Percentiles rank a stretch among this genome's conserved stretches.
phyloP scores from a whole-genome alignment of 192 early-diverging fungal species.

The Entomortierella parvispora region DNA sequence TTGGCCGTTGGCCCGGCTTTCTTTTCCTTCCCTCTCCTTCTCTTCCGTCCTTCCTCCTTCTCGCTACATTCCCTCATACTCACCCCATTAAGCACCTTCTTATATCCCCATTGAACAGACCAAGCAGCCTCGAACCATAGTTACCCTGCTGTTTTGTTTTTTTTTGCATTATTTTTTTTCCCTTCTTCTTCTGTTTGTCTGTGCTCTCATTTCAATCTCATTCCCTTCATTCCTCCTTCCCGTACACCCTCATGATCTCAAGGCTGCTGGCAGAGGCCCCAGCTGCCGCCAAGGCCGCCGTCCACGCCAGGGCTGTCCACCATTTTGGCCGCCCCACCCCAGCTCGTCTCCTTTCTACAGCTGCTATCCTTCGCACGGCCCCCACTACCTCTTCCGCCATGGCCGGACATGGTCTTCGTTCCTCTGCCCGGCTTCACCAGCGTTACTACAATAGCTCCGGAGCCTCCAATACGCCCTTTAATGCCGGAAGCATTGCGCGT shows the following conservation, averaged over 20 bases:
- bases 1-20: too few species aligned
- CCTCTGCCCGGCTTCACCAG: too few species aligned
- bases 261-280: constrained; percentile 48
- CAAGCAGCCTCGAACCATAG: too few species aligned
- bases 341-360: constrained; percentile 29
- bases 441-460: too few species aligned
- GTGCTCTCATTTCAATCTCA: background rate
- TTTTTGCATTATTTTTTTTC: background rate
- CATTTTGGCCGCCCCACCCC: constrained; percentile 2
- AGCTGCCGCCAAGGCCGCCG: constrained; percentile 25
- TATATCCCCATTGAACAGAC: too few species aligned
- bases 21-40: too few species aligned
- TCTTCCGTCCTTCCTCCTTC: too few species aligned
- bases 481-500: background rate
- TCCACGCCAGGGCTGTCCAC: background rate
- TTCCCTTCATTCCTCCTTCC: background rate
- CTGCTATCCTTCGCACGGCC: constrained; percentile 20
- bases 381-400: background rate
- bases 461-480: background rate
- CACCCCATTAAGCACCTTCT: too few species aligned
- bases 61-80: too few species aligned
- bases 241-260: constrained; percentile 28
- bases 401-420: background rate
- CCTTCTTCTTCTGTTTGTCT: too few species aligned
- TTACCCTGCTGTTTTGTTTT: too few species aligned